phyloP scores from a whole-genome alignment of 495 filamentous ascomycete species.

The Trichocladium antarcticum region DNA sequence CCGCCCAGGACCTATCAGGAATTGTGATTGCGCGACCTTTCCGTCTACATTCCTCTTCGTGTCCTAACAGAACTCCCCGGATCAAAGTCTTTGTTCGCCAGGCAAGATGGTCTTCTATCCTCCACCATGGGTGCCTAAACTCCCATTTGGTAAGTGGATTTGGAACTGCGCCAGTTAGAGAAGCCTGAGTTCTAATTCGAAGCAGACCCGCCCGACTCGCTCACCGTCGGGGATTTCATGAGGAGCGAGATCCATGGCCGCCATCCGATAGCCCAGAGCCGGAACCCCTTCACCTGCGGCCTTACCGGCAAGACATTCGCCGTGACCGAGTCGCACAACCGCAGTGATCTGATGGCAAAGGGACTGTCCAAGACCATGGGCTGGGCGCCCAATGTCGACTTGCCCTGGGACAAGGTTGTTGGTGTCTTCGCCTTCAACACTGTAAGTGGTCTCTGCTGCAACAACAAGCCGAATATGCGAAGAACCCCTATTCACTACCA shows the following conservation, averaged over 20 bases:
- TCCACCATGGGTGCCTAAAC: conserved; percentile 54
- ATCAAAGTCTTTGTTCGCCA: too few relatives aligned
- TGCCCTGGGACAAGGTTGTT: conserved; percentile 79
- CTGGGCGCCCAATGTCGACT: conserved; percentile 63
- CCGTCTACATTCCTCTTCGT: too few relatives aligned
- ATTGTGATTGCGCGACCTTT: too few relatives aligned
- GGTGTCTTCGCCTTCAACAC: conserved; percentile 72
- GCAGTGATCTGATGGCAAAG: conserved; percentile 59
- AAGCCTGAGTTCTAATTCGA: not conserved
- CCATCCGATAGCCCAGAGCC: conserved; percentile 49
- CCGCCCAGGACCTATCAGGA: too few relatives aligned
- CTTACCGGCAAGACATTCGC: conserved; percentile 63
- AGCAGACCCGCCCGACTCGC: conserved; percentile 56
- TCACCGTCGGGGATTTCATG: conserved; percentile 74
- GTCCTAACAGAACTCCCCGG: too few relatives aligned
- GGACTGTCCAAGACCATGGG: conserved; percentile 60
- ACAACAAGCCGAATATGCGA: too few relatives aligned
- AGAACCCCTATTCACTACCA: conserved; percentile 6
- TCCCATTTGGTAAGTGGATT: conserved; percentile 43
- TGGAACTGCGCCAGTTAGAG: not conserved
- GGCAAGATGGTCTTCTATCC: conserved; percentile 70
- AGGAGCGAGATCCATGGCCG: conserved; percentile 62
- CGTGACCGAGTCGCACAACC: conserved; percentile 50
- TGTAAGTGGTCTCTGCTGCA: conserved; percentile 34
- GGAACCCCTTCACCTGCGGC: conserved; percentile 73